A percentile compares a stretch with the other conserved stretches of the same genome.
phyloP scores from a whole-genome alignment of 1,284 basidiomycete species.

The Phylloporus sp. region DNA sequence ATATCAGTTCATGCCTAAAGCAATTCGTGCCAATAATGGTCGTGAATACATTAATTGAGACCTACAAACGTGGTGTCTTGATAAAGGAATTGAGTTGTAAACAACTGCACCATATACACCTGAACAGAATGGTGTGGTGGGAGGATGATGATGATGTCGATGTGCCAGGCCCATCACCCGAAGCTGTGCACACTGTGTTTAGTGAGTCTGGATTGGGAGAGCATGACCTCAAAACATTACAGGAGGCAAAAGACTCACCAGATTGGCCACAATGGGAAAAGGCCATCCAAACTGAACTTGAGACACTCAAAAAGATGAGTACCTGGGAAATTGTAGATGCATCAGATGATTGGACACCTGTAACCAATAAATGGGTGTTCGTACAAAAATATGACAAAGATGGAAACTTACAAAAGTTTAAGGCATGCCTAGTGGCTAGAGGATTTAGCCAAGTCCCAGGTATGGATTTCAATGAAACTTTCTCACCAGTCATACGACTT shows the following conservation, averaged over 20 bases:
- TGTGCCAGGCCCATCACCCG: neutral
- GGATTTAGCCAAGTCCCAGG: neutral
- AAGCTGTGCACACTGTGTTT: neutral
- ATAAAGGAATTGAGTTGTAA: conserved; percentile 6
- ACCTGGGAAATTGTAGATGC: neutral
- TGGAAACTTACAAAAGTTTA: neutral
- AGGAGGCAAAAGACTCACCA: neutral
- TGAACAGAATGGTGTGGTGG: conserved; percentile 16
- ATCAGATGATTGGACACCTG: neutral
- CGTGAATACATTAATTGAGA: conserved; percentile 14
- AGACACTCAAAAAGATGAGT: neutral
- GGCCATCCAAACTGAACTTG: neutral
- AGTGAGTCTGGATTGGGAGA: neutral
- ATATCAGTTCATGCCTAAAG: neutral
- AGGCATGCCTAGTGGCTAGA: neutral
- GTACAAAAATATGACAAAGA: neutral
- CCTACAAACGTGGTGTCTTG: neutral
- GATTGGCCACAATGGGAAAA: neutral
- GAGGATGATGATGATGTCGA: neutral
- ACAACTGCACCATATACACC: conserved; percentile 10
- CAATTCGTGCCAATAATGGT: conserved; percentile 7
- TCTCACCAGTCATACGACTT: neutral
- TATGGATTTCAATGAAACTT: conserved; percentile 6
- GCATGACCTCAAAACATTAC: neutral
- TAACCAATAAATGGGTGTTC: conserved; percentile 3